A percentile compares a stretch with the other conserved stretches of the same genome.
Conservation (phyloP, 768 basidiomycete species). For the Boletus edulis region DNA sequence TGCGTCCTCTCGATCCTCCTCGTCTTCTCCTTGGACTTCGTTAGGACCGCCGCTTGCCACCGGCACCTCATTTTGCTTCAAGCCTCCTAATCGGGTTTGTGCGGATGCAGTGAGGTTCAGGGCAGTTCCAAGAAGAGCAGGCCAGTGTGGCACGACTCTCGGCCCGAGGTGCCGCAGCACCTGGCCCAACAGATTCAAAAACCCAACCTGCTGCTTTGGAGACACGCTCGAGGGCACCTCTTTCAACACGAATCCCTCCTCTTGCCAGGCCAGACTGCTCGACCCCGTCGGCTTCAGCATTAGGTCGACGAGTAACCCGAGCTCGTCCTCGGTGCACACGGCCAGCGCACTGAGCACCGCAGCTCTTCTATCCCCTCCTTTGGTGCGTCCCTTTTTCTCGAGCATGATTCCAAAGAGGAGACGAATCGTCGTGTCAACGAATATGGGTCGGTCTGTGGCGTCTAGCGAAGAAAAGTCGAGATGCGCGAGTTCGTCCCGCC, state of each 20-base stretch:
- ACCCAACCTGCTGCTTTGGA: conserved; percentile 77
- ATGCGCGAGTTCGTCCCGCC: conserved; percentile 82
- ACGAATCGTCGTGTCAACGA: conserved; percentile 70
- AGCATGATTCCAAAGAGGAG: conserved; percentile 88
- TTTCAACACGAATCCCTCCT: conserved; percentile 28
- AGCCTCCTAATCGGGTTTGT: conserved; percentile 50
- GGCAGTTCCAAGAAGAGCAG: conserved; percentile 64
- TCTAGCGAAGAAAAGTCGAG: conserved; percentile 65
- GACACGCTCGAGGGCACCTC: conserved; percentile 35
- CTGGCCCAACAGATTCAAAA: conserved; percentile 80
- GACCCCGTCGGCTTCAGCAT: conserved; percentile 76
- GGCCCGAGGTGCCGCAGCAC: conserved; percentile 81
- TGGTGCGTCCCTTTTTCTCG: conserved; percentile 67
- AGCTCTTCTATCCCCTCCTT: conserved; percentile 63
- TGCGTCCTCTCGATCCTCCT: conserved; percentile 34
- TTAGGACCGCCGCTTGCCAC: conserved; percentile 13
- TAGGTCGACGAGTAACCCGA: conserved; percentile 75
- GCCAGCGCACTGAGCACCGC: conserved; percentile 73
- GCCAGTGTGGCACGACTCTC: conserved; percentile 68
- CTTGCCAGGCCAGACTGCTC: conserved; percentile 24
- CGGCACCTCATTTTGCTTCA: conserved; percentile 22
- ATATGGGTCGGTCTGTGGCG: conserved; percentile 53
- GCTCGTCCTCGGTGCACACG: conserved; percentile 69
- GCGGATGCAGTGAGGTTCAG: conserved; percentile 65
- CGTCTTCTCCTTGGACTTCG: conserved; percentile 32